These are phyloP conservation scores for Amauroascus niger DNA, from an alignment of 2,329 filamentous ascomycete genomes.

Conservation along the genomic window DNA sequence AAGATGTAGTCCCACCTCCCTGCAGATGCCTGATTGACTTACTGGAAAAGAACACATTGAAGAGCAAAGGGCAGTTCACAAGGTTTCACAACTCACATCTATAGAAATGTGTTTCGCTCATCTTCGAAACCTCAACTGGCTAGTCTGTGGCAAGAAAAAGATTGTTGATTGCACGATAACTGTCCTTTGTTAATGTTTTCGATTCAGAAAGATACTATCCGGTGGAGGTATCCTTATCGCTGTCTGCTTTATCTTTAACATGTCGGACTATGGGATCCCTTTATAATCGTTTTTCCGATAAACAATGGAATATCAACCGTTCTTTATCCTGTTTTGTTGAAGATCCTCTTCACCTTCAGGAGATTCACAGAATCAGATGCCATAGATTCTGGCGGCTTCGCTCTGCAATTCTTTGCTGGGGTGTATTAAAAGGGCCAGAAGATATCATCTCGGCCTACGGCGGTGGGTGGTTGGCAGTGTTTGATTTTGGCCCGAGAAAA, in stretches of 20 bases:
- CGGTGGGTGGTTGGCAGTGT: too few species aligned
- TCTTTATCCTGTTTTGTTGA: neutral
- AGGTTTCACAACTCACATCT: too few species aligned
- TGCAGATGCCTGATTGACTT: too few species aligned
- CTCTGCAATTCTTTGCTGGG: constrained; percentile 1
- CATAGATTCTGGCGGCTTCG: neutral
- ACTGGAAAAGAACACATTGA: too few species aligned
- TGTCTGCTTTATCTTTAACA: neutral
- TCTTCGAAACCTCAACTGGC: too few species aligned
- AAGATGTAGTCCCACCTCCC: too few species aligned
- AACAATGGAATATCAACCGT: constrained; percentile 2
- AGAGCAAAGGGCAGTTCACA: too few species aligned
- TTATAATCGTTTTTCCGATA: neutral
- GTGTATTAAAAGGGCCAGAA: too few species aligned
- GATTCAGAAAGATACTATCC: constrained; percentile 3
- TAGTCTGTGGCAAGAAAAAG: neutral
- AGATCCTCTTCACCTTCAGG: neutral
- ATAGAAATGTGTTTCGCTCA: too few species aligned
- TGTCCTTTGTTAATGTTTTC: neutral
- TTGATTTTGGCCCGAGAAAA: neutral
- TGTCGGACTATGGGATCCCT: neutral
- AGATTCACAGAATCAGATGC: neutral
- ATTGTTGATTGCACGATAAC: neutral
- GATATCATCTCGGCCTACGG: too few species aligned
- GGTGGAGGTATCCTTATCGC: neutral